These are phyloP conservation scores for Pseudohyphozyma bogoriensis DNA, from an alignment of 768 basidiomycete genomes.

Conservation along the genomic window DNA sequence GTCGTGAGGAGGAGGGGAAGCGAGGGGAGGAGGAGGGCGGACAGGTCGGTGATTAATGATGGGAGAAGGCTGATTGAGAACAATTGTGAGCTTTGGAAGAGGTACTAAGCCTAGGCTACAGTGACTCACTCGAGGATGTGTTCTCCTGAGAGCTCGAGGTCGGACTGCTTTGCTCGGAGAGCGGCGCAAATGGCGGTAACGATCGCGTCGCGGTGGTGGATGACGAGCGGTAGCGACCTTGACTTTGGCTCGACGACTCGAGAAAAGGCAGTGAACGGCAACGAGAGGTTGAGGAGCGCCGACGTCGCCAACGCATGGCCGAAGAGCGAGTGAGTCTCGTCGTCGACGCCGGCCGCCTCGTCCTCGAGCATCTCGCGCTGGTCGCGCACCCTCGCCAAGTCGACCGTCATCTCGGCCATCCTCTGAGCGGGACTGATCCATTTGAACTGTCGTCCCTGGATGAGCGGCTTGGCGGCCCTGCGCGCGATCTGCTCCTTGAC, in stretches of 20 bases:
- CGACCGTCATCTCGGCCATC: constrained; percentile 23
- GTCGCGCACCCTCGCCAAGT: constrained; percentile 20
- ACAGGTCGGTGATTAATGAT: constrained; percentile 25
- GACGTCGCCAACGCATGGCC: constrained; percentile 62
- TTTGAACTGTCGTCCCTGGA: constrained; percentile 24
- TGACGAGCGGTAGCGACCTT: constrained; percentile 64
- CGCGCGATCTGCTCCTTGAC: constrained; percentile 23
- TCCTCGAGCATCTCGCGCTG: constrained; percentile 25
- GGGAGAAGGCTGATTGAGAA: constrained; percentile 16
- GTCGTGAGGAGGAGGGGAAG: constrained; percentile 23
- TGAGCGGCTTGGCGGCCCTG: constrained; percentile 15
- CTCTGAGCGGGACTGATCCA: constrained; percentile 18
- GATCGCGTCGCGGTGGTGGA: constrained; percentile 68
- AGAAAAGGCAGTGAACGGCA: constrained; percentile 62
- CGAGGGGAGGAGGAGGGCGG: constrained; percentile 15
- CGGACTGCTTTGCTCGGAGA: constrained; percentile 1
- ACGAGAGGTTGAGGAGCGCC: constrained; percentile 68
- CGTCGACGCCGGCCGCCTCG: constrained; percentile 15
- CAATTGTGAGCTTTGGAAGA: not conserved
- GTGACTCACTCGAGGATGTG: constrained; percentile 20
- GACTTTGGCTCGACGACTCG: constrained; percentile 53
- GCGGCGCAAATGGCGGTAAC: constrained; percentile 37
- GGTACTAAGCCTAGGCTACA: not conserved
- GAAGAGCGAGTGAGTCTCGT: constrained; percentile 47
- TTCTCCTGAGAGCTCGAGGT: constrained; percentile 24